Evolutionary conservation across 805 yeast genomes (phyloP).

Genomic region (Ogataea pilisensis): DNA sequence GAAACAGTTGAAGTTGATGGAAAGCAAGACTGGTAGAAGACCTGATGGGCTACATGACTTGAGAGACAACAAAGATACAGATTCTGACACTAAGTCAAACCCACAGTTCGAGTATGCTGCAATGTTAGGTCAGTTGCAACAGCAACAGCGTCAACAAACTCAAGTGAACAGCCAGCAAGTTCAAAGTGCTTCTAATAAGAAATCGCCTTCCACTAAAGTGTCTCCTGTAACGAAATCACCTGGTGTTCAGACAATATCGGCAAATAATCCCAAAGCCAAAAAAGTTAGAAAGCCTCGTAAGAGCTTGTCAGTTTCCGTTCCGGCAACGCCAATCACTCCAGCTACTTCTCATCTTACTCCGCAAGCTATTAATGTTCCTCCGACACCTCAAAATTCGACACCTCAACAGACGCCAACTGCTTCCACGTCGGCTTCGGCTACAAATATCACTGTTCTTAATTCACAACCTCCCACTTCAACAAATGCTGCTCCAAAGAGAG

Average conservation of each 20-base stretch:
- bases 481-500: constrained; percentile 15
- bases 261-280: constrained; percentile 14
- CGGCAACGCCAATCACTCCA: constrained; percentile 33
- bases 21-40: constrained; percentile 69
- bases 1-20: constrained; percentile 69
- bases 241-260: constrained; percentile 8
- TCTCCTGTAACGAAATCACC: constrained; percentile 8
- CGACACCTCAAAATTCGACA: constrained; percentile 20
- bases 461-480: constrained; percentile 4
- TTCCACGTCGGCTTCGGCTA: not conserved
- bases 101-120: constrained; percentile 23
- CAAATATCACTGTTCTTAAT: not conserved
- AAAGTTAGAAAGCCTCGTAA: constrained; percentile 24
- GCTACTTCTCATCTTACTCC: constrained; percentile 28
- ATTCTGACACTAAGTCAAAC: constrained; percentile 12
- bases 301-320: constrained; percentile 26
- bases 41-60: constrained; percentile 55
- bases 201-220: constrained; percentile 13
- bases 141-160: constrained; percentile 5
- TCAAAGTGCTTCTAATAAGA: constrained; percentile 7
- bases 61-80: constrained; percentile 3
- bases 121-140: constrained; percentile 18
- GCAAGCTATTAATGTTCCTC: constrained; percentile 16
- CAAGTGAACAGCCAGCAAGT: constrained; percentile 2
- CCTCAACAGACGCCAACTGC: constrained; percentile 17